Conservation (phyloP, 306 rosid species). For the Geum urbanum region DNA sequence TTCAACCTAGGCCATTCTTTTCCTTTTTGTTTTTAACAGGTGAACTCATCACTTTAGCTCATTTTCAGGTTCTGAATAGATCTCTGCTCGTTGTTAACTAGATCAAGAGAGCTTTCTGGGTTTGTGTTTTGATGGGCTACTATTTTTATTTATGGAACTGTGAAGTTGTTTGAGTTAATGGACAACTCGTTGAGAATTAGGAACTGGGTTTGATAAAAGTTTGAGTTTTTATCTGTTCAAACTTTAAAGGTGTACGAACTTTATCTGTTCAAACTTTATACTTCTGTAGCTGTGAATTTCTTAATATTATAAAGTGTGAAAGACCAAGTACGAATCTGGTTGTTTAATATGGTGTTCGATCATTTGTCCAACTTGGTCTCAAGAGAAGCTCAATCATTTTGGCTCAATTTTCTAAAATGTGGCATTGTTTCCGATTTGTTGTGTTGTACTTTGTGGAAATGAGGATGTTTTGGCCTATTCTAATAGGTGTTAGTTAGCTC, state of each 20-base stretch:
- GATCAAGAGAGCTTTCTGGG: conserved; percentile 44
- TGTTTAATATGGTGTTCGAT: neutral
- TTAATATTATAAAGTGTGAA: neutral
- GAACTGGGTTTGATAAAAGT: conserved; percentile 18
- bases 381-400: neutral
- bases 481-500: neutral
- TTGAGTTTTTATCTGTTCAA: conserved; percentile 19
- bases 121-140: conserved; percentile 29
- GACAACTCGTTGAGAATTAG: neutral
- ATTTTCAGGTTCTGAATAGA: conserved; percentile 16
- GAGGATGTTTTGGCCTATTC: neutral
- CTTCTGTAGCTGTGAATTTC: neutral
- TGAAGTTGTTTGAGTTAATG: neutral
- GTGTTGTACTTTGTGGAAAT: neutral
- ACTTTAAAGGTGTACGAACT: conserved; percentile 23
- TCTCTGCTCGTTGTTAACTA: conserved; percentile 35
- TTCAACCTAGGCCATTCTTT: conserved; percentile 3
- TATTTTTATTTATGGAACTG: conserved; percentile 1
- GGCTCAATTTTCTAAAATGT: neutral
- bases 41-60: conserved; percentile 22
- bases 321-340: neutral
- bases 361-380: neutral
- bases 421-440: neutral
- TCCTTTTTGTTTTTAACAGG: conserved; percentile 16
- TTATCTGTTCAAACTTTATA: neutral